phyloP scores from a whole-genome alignment of 192 early-diverging fungal genomes.

The Podochytrium sp. region DNA sequence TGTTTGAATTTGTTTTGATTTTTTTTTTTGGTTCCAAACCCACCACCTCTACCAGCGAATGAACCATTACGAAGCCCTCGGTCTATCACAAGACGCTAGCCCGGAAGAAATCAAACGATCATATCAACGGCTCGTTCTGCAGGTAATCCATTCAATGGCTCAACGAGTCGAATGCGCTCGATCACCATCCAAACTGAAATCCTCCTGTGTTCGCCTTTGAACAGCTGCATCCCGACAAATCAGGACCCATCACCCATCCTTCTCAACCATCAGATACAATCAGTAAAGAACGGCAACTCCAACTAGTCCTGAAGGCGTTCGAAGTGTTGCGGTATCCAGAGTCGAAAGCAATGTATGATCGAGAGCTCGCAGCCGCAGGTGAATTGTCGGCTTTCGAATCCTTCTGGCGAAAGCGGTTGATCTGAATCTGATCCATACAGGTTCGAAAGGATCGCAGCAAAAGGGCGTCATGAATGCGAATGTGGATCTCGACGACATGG shows the following conservation, averaged over 20 bases:
- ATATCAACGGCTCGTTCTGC: constrained; percentile 13
- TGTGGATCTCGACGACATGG: constrained; percentile 30
- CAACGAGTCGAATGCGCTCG: background rate
- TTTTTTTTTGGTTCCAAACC: background rate
- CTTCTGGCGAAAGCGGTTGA: too few relatives aligned
- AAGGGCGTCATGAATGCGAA: constrained; percentile 16
- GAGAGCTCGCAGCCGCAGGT: background rate
- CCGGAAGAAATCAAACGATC: background rate
- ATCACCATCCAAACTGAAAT: background rate
- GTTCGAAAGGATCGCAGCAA: background rate
- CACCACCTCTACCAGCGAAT: background rate
- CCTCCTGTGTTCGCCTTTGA: background rate
- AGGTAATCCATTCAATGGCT: background rate
- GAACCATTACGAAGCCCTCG: constrained; percentile 4
- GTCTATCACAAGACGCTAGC: background rate
- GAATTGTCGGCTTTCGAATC: background rate
- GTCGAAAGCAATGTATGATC: background rate
- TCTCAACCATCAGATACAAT: background rate
- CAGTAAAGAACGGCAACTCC: background rate
- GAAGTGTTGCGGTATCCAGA: constrained; percentile 14
- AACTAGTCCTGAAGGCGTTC: constrained; percentile 22
- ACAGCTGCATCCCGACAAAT: constrained; percentile 31
- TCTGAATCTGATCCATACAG: constrained; percentile 10
- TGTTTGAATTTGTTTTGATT: background rate
- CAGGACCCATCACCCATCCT: background rate